phyloP scores from a whole-genome alignment of 768 basidiomycete species.

The Glaciozyma martinii region DNA sequence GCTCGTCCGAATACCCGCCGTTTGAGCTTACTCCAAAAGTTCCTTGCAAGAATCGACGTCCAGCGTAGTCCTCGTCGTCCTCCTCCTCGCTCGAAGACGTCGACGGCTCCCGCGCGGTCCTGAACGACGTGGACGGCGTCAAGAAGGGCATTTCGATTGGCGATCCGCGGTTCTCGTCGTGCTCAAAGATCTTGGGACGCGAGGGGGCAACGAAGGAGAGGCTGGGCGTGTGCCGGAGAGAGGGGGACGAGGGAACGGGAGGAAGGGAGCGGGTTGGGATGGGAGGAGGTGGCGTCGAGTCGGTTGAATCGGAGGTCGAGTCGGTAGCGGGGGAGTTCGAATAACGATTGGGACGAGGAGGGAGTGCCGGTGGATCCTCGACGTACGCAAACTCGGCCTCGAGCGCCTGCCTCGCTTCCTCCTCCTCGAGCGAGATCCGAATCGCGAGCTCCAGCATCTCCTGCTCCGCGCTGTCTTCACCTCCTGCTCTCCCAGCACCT shows the following conservation, averaged over 20 bases:
- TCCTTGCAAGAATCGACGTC: too few species aligned
- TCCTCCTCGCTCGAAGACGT: neutral
- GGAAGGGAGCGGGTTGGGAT: too few species aligned
- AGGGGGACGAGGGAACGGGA: neutral
- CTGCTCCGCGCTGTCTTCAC: conserved; percentile 21
- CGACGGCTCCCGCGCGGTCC: neutral
- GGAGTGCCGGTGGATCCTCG: neutral
- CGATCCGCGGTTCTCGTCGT: neutral
- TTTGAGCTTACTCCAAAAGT: too few species aligned
- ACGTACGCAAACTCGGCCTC: conserved; percentile 8
- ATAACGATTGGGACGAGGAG: neutral
- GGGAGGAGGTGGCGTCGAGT: too few species aligned
- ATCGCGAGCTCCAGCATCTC: conserved; percentile 24
- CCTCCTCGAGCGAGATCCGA: conserved; percentile 23
- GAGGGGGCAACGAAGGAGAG: neutral
- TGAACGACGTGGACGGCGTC: neutral
- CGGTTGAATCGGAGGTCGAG: too few species aligned
- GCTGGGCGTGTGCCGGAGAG: neutral
- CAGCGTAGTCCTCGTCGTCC: too few species aligned
- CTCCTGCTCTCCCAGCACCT: conserved; percentile 9
- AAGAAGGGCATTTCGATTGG: neutral
- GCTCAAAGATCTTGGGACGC: neutral
- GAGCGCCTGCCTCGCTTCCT: conserved; percentile 1
- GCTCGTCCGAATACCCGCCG: too few species aligned
- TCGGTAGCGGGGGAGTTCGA: neutral